Conservation (phyloP, 306 rosid species). For the Fagus crenata region DNA sequence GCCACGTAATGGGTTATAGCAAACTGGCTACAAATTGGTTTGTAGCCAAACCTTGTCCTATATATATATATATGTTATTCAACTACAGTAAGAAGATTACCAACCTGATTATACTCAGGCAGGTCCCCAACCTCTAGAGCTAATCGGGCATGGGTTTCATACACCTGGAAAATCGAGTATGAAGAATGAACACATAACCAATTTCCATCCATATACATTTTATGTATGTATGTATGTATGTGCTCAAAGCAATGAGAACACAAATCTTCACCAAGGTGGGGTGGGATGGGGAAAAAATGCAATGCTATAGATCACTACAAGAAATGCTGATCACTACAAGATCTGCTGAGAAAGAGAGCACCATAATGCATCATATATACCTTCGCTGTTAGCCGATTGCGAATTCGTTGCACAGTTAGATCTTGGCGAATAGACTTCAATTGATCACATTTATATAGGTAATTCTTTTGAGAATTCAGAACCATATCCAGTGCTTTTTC, state of each 20-base stretch:
- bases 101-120: conserved; percentile 92
- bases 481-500: conserved; percentile 87
- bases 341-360: not conserved
- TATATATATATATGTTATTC: conserved; percentile 1
- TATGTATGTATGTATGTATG: not conserved
- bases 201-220: not conserved
- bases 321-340: not conserved
- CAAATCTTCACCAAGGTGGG: not conserved
- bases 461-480: conserved; percentile 82
- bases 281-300: too few relatives aligned
- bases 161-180: conserved; percentile 58
- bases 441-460: conserved; percentile 92
- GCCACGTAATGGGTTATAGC: too few relatives aligned
- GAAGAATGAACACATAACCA: not conserved
- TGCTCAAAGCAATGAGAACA: not conserved
- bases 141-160: conserved; percentile 93
- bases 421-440: conserved; percentile 98
- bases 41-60: not conserved
- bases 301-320: too few relatives aligned
- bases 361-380: conserved; percentile 44
- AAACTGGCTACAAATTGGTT: too few relatives aligned
- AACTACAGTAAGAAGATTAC: conserved; percentile 22
- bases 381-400: conserved; percentile 87
- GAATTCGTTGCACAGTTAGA: conserved; percentile 91
- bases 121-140: conserved; percentile 92